Evolutionary conservation across 225 moss, liverwort and hornwort species (phyloP).

Genomic region (Marchantia paleacea): DNA sequence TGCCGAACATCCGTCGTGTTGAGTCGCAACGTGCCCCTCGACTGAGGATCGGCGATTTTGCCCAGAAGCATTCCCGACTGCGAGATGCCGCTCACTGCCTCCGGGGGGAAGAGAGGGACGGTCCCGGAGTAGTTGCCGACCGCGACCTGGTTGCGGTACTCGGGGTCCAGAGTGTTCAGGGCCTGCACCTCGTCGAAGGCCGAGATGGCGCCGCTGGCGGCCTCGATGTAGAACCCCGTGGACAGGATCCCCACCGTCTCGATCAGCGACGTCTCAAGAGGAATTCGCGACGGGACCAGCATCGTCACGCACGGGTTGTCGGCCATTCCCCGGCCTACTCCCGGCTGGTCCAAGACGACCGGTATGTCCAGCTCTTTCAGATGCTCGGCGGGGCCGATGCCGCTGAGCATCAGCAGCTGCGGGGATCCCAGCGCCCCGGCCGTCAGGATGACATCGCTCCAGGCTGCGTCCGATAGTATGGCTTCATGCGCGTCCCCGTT

Average conservation of each 20-base stretch:
- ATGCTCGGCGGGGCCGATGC: conserved; percentile 55
- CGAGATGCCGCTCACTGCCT: conserved; percentile 27
- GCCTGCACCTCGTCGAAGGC: conserved; percentile 44
- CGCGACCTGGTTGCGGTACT: conserved; percentile 44
- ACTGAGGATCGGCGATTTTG: conserved; percentile 59
- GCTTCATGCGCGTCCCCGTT: conserved; percentile 50
- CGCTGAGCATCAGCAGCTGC: conserved; percentile 71
- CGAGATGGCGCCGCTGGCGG: conserved; percentile 45
- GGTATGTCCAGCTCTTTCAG: conserved; percentile 51
- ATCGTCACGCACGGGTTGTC: conserved; percentile 69
- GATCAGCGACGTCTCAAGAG: conserved; percentile 59
- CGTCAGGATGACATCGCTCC: conserved; percentile 55
- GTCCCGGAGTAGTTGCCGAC: conserved; percentile 39
- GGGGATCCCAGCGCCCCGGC: conserved; percentile 79
- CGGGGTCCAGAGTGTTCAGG: conserved; percentile 52
- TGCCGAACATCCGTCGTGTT: conserved; percentile 44
- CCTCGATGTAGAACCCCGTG: conserved; percentile 64
- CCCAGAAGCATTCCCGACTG: conserved; percentile 65
- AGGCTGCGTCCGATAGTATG: conserved; percentile 25
- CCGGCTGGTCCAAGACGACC: conserved; percentile 47
- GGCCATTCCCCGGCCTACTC: conserved; percentile 59
- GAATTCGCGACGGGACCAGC: conserved; percentile 54
- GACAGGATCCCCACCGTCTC: conserved; percentile 54
- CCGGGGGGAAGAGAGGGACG: conserved; percentile 33
- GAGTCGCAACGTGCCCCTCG: conserved; percentile 51